A percentile compares a stretch with the other conserved stretches of the same genome.
These are phyloP conservation scores for Ustilago lituana DNA, from an alignment of 1,284 basidiomycete species.

Conservation along the genomic window DNA sequence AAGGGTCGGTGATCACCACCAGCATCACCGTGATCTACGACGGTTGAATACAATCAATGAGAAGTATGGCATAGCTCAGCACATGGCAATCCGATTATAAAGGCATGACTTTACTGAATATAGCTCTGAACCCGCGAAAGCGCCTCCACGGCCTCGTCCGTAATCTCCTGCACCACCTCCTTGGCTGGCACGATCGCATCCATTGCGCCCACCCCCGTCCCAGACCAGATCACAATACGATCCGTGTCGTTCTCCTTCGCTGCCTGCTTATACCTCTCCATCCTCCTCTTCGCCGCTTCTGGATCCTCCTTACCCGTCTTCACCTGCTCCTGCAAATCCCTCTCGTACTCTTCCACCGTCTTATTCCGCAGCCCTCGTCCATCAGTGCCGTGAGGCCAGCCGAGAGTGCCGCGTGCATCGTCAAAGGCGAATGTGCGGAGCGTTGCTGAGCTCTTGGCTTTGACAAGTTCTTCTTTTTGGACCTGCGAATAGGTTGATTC, in stretches of 20 bases:
- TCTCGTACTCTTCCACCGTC: conserved; percentile 60
- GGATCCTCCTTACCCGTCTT: conserved; percentile 17
- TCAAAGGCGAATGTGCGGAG: conserved; percentile 62
- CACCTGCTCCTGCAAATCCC: conserved; percentile 24
- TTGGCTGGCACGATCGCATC: conserved; percentile 45
- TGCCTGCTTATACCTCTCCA: conserved; percentile 57
- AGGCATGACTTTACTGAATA: conserved; percentile 8
- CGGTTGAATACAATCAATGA: background rate
- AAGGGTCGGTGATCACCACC: background rate
- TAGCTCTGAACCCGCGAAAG: conserved; percentile 21
- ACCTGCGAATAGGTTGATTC: conserved; percentile 55
- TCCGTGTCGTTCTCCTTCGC: conserved; percentile 46
- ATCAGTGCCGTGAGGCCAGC: conserved; percentile 63
- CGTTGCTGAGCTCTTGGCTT: conserved; percentile 41
- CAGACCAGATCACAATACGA: conserved; percentile 62
- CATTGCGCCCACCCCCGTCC: conserved; percentile 60
- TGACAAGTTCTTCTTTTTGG: conserved; percentile 57
- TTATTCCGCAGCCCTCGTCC: conserved; percentile 57
- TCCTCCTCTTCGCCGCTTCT: conserved; percentile 34
- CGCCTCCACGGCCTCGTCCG: conserved; percentile 37
- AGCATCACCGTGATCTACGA: background rate
- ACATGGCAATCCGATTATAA: no score
- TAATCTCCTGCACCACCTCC: conserved; percentile 48
- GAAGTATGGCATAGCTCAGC: no score
- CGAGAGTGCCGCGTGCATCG: conserved; percentile 59